A percentile compares a stretch with the other conserved stretches of the same genome.
Evolutionary conservation across 306 rosid genomes (phyloP).

Genomic region (Gynostemma pentaphyllum): DNA sequence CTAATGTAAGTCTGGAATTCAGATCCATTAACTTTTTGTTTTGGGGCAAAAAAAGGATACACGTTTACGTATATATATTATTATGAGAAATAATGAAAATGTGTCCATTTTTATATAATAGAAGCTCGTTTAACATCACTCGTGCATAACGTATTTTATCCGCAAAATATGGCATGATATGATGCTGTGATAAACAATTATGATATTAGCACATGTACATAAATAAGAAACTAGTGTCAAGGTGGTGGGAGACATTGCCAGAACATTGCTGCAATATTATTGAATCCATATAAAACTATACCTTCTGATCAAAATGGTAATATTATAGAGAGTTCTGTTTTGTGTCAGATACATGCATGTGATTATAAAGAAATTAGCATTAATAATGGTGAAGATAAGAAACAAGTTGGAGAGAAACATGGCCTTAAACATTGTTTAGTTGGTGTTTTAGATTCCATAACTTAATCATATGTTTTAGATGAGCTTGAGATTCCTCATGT

Average conservation of each 20-base stretch:
- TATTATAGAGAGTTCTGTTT: background rate
- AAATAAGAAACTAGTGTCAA: too few species aligned
- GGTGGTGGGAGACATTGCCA: slow-evolving; percentile 22
- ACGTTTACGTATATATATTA: background rate
- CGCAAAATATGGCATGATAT: background rate
- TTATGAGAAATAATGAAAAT: background rate
- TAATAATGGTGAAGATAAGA: background rate
- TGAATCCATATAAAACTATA: background rate
- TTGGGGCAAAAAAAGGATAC: too few species aligned
- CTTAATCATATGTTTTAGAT: background rate
- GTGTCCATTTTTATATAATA: background rate
- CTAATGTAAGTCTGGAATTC: too few species aligned
- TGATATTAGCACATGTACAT: slow-evolving; percentile 3
- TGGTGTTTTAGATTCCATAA: slow-evolving; percentile 3
- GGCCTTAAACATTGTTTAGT: slow-evolving; percentile 2
- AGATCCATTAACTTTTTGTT: background rate
- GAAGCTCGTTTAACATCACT: too few species aligned
- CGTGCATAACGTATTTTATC: too few species aligned
- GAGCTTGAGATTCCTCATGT: slow-evolving; percentile 5
- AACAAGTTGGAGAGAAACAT: slow-evolving; percentile 12
- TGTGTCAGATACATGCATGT: slow-evolving; percentile 2
- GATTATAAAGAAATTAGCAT: background rate
- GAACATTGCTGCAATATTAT: slow-evolving; percentile 10
- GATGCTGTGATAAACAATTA: background rate
- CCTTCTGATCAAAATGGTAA: background rate